Evolutionary conservation across 352 stramenopile species (phyloP), one percentile per base, ranked within the genome.

Genomic region (Detonula confervacea): DNA sequence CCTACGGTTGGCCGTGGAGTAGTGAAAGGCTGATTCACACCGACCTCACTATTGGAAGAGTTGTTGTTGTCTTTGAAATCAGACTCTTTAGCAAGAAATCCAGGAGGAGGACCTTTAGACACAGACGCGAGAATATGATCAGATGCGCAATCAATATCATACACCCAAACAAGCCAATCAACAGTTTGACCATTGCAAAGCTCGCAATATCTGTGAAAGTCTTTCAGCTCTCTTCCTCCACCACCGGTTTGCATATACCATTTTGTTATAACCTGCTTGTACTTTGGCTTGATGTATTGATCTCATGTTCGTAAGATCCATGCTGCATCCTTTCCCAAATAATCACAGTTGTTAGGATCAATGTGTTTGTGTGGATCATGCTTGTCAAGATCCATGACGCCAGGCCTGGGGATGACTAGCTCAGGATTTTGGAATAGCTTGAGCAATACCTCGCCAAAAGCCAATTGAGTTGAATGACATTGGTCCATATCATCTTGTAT

Each of bases 191-290:
- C 39, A 27, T 67, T 37, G 5, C 2, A 7, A 9, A 54, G 33
- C 24, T 2, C 35, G 35, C 47, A 66, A 27, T 67, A 80, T 16
- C 67, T 80, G 7, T 46, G 4, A 30, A 80, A 74, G 54, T 55
- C 33, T 9, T 22, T 14, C 0, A 42, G 24, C 3, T 1, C 37
- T 2, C 62, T 49, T 14, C 39, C 25, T 16, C 71, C 71, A 42
- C 71, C 71, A 27, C 64, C 71, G 2, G 71, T 80, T 1, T 80
- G 62, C 27, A 69, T 80, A 29, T 75, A 67, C 71, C 71, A 80
- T 12, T 63, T 66, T 1, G 0, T 29, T 2, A 75, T 11, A 11
- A 54, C n/a, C 27, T 64, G 27, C 49, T 65, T 73, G 29, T 55
- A 65, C 49, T 66, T 66, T 1, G 64, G 64, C 33, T 55, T 65